phyloP scores from a whole-genome alignment of 441 rosid genomes.

The Gossypium davidsonii region DNA sequence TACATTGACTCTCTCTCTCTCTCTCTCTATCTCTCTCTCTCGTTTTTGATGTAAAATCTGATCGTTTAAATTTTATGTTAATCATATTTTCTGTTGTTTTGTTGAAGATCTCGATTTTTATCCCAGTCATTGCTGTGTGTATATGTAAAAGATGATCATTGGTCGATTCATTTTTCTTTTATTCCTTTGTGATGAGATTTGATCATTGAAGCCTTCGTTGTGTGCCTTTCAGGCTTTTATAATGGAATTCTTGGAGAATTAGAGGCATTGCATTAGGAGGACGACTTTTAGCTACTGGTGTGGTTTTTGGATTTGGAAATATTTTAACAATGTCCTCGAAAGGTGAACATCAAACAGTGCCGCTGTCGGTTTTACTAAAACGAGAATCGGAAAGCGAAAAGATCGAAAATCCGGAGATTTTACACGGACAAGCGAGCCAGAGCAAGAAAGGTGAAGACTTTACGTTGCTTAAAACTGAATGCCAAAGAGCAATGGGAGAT shows the following conservation, averaged over 20 bases:
- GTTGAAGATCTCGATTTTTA: slow-evolving; percentile 30
- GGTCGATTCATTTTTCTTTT: not conserved
- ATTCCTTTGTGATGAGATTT: not conserved
- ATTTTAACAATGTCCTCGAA: slow-evolving; percentile 37
- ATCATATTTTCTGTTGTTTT: not conserved
- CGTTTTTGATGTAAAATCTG: slow-evolving; percentile 5
- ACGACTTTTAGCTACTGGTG: not conserved
- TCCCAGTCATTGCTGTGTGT: not conserved
- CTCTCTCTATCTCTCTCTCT: not conserved
- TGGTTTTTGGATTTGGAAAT: not conserved
- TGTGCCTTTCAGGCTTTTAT: slow-evolving; percentile 12
- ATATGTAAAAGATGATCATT: not conserved
- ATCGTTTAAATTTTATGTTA: not conserved
- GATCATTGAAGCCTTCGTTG: slow-evolving; percentile 5
- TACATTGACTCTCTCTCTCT: slow-evolving; percentile 22
- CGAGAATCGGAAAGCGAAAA: slow-evolving; percentile 86
- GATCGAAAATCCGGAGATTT: slow-evolving; percentile 68
- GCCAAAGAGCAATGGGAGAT: slow-evolving; percentile 77
- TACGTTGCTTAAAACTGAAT: slow-evolving; percentile 67
- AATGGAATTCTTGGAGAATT: slow-evolving; percentile 12
- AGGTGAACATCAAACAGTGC: slow-evolving; percentile 82
- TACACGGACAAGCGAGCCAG: slow-evolving; percentile 73
- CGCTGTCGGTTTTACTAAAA: slow-evolving; percentile 77
- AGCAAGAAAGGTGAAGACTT: slow-evolving; percentile 99
- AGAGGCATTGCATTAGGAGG: slow-evolving; percentile 14